Percentiles rank a stretch among this genome's conserved stretches.
Conservation (phyloP, 495 filamentous ascomycete species). For the Penicillium subrubescens region DNA sequence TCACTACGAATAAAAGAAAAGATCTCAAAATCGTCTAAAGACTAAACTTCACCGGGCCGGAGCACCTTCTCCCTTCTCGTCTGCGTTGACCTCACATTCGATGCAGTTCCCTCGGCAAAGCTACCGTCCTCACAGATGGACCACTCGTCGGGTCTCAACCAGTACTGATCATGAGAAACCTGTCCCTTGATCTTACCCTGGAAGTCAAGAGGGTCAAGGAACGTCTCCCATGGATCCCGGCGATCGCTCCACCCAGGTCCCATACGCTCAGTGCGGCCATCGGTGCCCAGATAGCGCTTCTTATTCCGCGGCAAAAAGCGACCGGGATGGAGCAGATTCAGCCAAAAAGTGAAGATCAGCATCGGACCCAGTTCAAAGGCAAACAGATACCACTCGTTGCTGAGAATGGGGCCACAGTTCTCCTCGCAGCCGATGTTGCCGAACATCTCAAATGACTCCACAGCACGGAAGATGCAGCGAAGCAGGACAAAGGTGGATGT, state of each 20-base stretch:
- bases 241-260: constrained; percentile 45
- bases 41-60: neutral
- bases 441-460: constrained; percentile 37
- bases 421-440: constrained; percentile 19
- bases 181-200: constrained; percentile 28
- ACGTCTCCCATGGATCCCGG: constrained; percentile 32
- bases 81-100: constrained; percentile 11
- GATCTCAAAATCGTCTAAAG: neutral
- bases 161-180: constrained; percentile 35
- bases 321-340: constrained; percentile 41
- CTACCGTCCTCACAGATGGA: constrained; percentile 34
- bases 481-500: constrained; percentile 39
- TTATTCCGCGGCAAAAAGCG: constrained; percentile 34
- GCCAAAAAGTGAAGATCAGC: constrained; percentile 43
- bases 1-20: neutral
- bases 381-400: constrained; percentile 44
- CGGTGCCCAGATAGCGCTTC: constrained; percentile 33
- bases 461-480: constrained; percentile 43
- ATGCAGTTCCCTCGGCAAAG: constrained; percentile 35
- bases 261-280: constrained; percentile 37
- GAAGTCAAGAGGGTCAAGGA: constrained; percentile 40
- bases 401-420: constrained; percentile 33
- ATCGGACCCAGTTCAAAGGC: constrained; percentile 42
- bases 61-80: neutral
- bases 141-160: constrained; percentile 32